Evolutionary conservation across 306 rosid species (phyloP), one percentile per base, ranked within the genome.

Genomic region (Amphicarpaea edgeworthii): DNA sequence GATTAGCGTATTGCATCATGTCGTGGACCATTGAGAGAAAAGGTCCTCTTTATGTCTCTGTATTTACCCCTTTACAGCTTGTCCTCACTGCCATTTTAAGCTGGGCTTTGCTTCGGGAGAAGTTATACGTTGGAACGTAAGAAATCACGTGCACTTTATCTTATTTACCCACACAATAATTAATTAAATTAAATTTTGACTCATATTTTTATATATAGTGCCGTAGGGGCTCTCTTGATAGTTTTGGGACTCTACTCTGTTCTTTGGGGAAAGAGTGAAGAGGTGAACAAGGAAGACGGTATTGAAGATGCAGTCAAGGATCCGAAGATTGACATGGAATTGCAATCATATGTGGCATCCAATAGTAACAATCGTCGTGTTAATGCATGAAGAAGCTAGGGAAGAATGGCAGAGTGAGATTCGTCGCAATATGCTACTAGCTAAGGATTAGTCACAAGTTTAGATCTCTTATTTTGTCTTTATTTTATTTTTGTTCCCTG

Each of bases 21-120:
- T 86, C 98, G 0, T 94, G 98, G 98, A 75, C 89, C 38, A 92
- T 94, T 15, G 97, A 85, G 67, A 85, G 83, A 38, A 92, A 86
- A 84, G 98, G 98, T 6, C 88, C 98, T 12, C 88, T 94, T 41
- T 94, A 87, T 60, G 96, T 78, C 30, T 83, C 97, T 0, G 87
- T 87, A 15, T 94, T 88, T 76, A 86, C 63, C 46, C 98, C 97
- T 1, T 55, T 92, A 62, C 77, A 91, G 73, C 93, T 90, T 37
- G 83, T 94, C 21, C 32, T 91, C 40, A 89, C 92, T 5, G 90
- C 96, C n/a, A 26, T 87, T 28, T 6, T 86, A 9, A 91, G 97
- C 28, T 94, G 98, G 98, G 88, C 91, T 10, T 61, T 94, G 46
- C 88, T 94, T 9, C 61, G 32, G 7, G 93, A 94, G 78, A 80